Evolutionary conservation across 257 asterid genomes (phyloP), one percentile per base, ranked within the genome.

Genomic region (Primulina eburnea): DNA sequence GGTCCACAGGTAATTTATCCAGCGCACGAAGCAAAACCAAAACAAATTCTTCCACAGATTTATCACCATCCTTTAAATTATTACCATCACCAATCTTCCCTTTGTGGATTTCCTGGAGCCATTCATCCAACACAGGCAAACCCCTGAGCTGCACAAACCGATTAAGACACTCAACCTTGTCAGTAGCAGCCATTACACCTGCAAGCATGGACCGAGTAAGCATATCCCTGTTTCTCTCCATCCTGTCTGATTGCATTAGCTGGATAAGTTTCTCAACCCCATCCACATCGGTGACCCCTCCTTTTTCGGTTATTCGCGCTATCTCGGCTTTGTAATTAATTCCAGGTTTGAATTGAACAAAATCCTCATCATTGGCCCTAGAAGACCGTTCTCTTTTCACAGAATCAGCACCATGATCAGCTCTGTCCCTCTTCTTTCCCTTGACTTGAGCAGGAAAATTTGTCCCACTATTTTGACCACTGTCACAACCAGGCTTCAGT

Each of bases 31-130:
- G 90, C 71, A 82, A 83, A 70, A 83, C 82, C 75, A 82, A 67
- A 69, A 85, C 78, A 77, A 82, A 80, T 60, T 85, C 88, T 78
- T 82, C 88, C 47, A 76, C 76, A 21, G 81, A 64, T 55, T 76
- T 81, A 69, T 85, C 88, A 74, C 82, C 62, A 17, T 84, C 85
- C 80, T 84, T 84, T 11, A 43, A 12, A 65, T 29, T 73, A 75
- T 73, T 75, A 71, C 71, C 62, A 69, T 77, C 79, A 29, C 82
- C 79, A 35, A 75, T 61, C 50, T 74, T 78, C 33, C 81, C 86
- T 76, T 77, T 85, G 53, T 80, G 87, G 29, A 85, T 75, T 37
- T 85, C 88, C 74, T 85, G 90, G 47, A 85, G 83, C 90, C 90
- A 85, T 29, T 71, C 85, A 65, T 85, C 86, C 61, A 85, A 64